phyloP scores from a whole-genome alignment of 1,284 basidiomycete species.

The Heliocybe sulcata region DNA sequence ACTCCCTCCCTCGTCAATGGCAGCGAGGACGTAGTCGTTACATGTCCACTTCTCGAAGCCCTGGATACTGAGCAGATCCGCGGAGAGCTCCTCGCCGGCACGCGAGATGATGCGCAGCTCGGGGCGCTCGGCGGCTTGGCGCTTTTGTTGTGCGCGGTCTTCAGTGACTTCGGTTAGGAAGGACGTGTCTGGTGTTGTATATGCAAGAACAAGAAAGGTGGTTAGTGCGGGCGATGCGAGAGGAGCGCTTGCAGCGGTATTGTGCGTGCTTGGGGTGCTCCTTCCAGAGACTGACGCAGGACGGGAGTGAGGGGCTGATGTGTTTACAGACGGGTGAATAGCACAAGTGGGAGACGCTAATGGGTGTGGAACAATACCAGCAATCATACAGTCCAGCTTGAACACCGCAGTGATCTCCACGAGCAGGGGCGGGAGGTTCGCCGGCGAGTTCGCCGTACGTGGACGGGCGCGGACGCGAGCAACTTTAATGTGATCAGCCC shows the following conservation, averaged over 20 bases:
- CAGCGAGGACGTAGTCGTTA: constrained; percentile 82
- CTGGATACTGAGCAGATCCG: constrained; percentile 78
- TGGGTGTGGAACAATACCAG: constrained; percentile 82
- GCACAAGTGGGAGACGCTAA: constrained; percentile 21
- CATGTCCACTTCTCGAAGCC: constrained; percentile 84
- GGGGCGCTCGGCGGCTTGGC: constrained; percentile 81
- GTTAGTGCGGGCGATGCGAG: constrained; percentile 32
- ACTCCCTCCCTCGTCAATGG: constrained; percentile 28
- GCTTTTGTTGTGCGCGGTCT: constrained; percentile 65
- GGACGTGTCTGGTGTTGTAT: constrained; percentile 63
- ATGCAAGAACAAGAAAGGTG: constrained; percentile 83
- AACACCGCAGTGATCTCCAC: constrained; percentile 91
- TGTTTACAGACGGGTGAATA: constrained; percentile 10
- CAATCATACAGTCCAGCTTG: constrained; percentile 93
- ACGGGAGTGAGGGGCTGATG: constrained; percentile 15
- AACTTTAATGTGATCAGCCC: constrained; percentile 94
- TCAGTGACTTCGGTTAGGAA: constrained; percentile 63
- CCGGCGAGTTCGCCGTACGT: constrained; percentile 32
- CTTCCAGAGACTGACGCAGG: constrained; percentile 9
- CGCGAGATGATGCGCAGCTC: constrained; percentile 91
- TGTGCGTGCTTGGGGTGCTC: neutral
- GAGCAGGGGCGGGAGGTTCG: constrained; percentile 43
- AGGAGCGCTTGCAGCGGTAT: neutral
- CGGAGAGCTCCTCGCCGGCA: constrained; percentile 83
- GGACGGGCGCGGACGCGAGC: constrained; percentile 71